Conservation (phyloP, 495 filamentous ascomycete genomes). For the Tuber melanosporum region DNA sequence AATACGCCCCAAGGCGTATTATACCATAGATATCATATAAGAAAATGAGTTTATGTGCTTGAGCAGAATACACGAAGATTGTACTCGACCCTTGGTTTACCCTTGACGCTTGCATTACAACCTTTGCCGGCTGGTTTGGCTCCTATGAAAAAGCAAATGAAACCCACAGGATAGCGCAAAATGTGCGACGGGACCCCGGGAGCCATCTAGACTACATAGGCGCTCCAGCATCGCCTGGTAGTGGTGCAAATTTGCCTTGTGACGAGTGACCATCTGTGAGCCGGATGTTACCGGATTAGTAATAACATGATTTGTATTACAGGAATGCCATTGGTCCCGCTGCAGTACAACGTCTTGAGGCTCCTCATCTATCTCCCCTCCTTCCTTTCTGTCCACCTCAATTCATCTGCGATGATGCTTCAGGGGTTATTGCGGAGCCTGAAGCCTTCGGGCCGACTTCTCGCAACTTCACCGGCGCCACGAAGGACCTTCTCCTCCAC, state of each 20-base stretch:
- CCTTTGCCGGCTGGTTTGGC: not conserved
- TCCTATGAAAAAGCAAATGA: not conserved
- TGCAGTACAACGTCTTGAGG: constrained; percentile 7
- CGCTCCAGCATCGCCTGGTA: not conserved
- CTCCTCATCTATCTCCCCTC: constrained; percentile 12
- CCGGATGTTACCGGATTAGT: constrained; percentile 11
- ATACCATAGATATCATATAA: not conserved
- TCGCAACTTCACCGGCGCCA: constrained; percentile 22
- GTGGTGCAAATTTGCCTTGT: not conserved
- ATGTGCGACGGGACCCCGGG: not conserved
- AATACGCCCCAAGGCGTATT: not conserved
- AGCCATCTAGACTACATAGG: not conserved
- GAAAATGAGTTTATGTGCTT: not conserved
- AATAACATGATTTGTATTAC: constrained; percentile 31
- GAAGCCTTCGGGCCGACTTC: constrained; percentile 34
- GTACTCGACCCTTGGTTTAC: not conserved
- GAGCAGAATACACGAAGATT: not conserved
- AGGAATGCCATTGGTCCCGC: constrained; percentile 18
- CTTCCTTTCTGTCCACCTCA: constrained; percentile 6
- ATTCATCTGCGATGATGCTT: constrained; percentile 37
- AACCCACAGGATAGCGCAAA: not conserved
- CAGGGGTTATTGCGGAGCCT: constrained; percentile 36
- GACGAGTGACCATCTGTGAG: constrained; percentile 25
- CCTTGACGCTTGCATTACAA: not conserved
- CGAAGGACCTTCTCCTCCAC: constrained; percentile 31